A percentile compares a stretch with the other conserved stretches of the same genome.
Conservation (phyloP, 2,329 filamentous ascomycete species). For the Colletotrichum siamense region DNA sequence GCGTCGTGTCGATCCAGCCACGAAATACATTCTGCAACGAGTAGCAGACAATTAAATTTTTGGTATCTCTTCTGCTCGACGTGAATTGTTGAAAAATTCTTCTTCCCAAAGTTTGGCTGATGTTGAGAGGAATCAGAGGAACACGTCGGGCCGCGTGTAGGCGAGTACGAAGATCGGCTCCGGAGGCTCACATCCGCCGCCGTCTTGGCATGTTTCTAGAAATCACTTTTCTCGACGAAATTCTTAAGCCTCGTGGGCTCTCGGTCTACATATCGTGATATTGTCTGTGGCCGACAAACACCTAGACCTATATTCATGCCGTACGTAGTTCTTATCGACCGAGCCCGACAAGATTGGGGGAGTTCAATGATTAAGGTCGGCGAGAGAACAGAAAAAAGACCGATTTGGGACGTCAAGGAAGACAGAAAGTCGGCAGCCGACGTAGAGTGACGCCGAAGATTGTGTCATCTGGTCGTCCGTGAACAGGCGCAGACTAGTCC, state of each 20-base stretch:
- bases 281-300: background rate
- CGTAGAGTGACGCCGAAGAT: background rate
- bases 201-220: background rate
- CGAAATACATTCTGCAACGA: too few species aligned
- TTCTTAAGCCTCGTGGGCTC: background rate
- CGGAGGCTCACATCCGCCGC: background rate
- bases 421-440: background rate
- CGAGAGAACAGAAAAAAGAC: background rate
- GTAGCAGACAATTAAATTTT: too few species aligned
- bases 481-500: background rate
- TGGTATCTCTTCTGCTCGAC: background rate
- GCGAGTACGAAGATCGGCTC: accelerated
- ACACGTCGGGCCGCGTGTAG: background rate
- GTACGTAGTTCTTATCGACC: background rate
- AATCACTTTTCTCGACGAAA: background rate
- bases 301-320: background rate
- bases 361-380: background rate
- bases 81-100: accelerated
- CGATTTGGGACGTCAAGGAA: background rate
- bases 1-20: too few species aligned
- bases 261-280: background rate
- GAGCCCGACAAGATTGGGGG: background rate
- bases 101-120: background rate
- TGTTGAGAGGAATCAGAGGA: background rate
- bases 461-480: background rate